Conservation (phyloP, 208 protist species). For the Naegleria gruberi region DNA sequence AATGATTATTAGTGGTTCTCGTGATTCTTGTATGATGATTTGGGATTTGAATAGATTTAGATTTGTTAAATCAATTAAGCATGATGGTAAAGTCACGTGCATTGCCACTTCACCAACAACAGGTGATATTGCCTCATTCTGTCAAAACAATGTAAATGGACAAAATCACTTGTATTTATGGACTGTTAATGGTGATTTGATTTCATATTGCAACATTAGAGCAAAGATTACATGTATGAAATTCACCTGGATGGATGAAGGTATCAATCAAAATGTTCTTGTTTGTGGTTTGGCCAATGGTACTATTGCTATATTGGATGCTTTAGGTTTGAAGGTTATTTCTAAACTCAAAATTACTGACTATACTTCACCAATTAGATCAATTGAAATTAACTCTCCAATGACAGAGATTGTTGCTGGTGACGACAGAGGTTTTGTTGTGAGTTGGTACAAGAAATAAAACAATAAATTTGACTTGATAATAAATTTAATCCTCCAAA, state of each 20-base stretch:
- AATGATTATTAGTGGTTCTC: constrained; percentile 22
- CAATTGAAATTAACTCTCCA: neutral
- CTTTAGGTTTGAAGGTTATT: constrained; percentile 3
- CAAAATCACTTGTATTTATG: constrained; percentile 27
- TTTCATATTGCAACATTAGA: constrained; percentile 10
- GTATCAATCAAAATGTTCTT: constrained; percentile 18
- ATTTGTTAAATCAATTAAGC: constrained; percentile 21
- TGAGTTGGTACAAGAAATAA: neutral
- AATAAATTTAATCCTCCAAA: neutral
- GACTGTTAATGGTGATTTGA: constrained; percentile 31
- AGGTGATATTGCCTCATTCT: constrained; percentile 8
- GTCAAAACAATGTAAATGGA: neutral
- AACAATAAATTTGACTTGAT: too few relatives aligned
- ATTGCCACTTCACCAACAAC: neutral
- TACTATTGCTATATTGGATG: constrained; percentile 12
- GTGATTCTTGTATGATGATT: constrained; percentile 11
- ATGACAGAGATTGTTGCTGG: constrained; percentile 1
- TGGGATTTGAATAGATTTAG: constrained; percentile 27
- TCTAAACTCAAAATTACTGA: neutral
- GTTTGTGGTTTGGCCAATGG: constrained; percentile 22
- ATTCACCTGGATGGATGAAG: constrained; percentile 21
- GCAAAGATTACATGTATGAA: constrained; percentile 16
- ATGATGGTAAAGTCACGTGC: neutral
- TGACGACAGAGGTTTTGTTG: neutral
- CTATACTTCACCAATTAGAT: neutral